Conservation (phyloP, 139 green algal genomes). For the Volvox reticuliferus region DNA sequence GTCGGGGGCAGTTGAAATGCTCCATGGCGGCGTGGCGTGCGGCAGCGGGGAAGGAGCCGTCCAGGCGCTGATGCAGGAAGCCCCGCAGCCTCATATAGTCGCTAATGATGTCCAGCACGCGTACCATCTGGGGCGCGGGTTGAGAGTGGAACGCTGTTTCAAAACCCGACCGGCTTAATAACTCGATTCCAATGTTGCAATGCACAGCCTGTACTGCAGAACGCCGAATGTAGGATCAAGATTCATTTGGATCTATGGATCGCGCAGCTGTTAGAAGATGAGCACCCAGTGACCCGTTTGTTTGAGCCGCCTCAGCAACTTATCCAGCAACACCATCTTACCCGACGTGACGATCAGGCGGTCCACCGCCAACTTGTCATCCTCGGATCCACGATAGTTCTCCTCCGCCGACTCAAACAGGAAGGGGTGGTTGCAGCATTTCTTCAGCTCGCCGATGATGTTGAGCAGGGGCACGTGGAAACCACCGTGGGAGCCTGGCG, state of each 20-base stretch:
- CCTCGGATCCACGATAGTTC: slow-evolving; percentile 71
- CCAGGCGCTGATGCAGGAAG: slow-evolving; percentile 91
- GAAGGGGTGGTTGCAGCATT: slow-evolving; percentile 95
- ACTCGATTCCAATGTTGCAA: neutral
- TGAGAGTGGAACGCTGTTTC: neutral
- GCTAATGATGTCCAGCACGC: slow-evolving; percentile 94
- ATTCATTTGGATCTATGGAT: too few relatives aligned
- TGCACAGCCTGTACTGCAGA: neutral
- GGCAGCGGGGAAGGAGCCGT: slow-evolving; percentile 87
- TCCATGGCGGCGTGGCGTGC: slow-evolving; percentile 91
- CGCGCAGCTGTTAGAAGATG: slow-evolving; percentile 75
- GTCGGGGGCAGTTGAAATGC: slow-evolving; percentile 92
- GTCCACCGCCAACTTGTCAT: slow-evolving; percentile 64
- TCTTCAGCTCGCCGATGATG: slow-evolving; percentile 95
- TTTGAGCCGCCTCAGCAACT: slow-evolving; percentile 91
- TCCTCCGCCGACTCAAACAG: slow-evolving; percentile 78
- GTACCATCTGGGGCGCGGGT: slow-evolving; percentile 79
- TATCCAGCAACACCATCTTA: slow-evolving; percentile 97
- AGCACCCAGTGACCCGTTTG: slow-evolving; percentile 92
- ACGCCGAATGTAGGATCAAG: too few relatives aligned
- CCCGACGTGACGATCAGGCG: slow-evolving; percentile 79
- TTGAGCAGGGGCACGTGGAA: slow-evolving; percentile 87
- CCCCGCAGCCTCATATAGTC: slow-evolving; percentile 95
- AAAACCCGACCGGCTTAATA: too few relatives aligned
- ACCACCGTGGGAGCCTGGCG: slow-evolving; percentile 28